Evolutionary conservation across 2,329 filamentous ascomycete genomes (phyloP), one percentile per base, ranked within the genome.

Genomic region (Dothidotthia symphoricarpi): DNA sequence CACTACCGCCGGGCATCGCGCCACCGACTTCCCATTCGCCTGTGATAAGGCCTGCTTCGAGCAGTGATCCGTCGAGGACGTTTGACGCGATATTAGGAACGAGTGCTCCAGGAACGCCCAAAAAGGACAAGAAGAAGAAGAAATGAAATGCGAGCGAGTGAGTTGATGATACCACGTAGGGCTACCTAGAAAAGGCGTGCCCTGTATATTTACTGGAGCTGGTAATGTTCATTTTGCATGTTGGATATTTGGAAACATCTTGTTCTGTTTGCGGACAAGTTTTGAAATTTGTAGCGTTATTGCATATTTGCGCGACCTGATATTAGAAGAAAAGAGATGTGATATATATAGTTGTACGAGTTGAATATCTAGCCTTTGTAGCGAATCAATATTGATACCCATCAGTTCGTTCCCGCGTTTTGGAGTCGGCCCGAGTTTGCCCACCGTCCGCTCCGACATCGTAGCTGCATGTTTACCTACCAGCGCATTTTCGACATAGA

Each of bases 51-150:
- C 63, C 63, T 4, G 47, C 40, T 9, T 61, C 61, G 25, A 55
- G 53, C 36, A 61, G 63, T 42, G 66, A 69, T 39, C 63, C 69
- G 12, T 70, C 42, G 38, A 72, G 71, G 59, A 75, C 73, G 1
- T 75, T 75, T 46, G 73, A 75, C 53, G 66, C 66, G 12, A 75
- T 75, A 31, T 45, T 75, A n/a, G 66, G 59, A 7, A 51, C 55
- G n/a, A 43, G 42, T 11, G 19, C 52, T 4, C 28, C 51, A 14
- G 43, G 50, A 17, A 41, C 51, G 10, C 47, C 49, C 6, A 48
- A 56, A 15, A 60, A 60, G 39, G 47, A 60, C 12, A 59, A 60
- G 38, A 61, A 60, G 34, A 59, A 58, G 49, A 55, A 51, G 35
- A 51, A 51, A 56, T 62, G 43, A 55, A 22, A 22, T 6, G 19